Evolutionary conservation across 306 rosid species (phyloP), one percentile per base, ranked within the genome.

Genomic region (Aeschynomene evenia): DNA sequence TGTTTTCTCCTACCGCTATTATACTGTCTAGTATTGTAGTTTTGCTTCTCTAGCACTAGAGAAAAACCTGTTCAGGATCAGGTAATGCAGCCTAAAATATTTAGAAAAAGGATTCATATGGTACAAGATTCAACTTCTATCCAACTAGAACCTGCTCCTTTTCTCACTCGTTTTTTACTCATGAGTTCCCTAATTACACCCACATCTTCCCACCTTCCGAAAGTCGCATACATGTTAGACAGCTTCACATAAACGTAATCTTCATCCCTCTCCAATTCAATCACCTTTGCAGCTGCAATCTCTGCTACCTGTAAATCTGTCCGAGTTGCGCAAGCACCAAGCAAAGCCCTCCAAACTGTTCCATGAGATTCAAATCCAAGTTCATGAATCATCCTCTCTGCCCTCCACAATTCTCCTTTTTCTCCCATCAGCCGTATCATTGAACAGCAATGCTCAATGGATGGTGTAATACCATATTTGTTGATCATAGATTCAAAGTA

Each of bases 351-450:
- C 95, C 89, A 88, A 64, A 69, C 92, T 52, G 76, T 69, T 31
- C 80, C 85, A 70, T 61, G 46, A 11, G 84, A 77, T 72, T 79
- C 85, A 74, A 81, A 81, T 42, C 91, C 96, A 61, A 81, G 71
- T 51, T 85, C 83, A n/a, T 68, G 72, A 34, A 88, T 83, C 80
- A 85, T 53, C 72, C 62, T 78, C 54, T 66, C 74, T 15, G 84
- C 86, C 69, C 82, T 77, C 81, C 76, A 36, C 49, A 86, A 59
- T 73, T 86, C 89, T 52, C 87, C 92, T n/a, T 66, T 83, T 73
- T 84, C 81, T 28, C 92, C 97, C 87, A 91, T 81, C 56, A 88
- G 74, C 77, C 89, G 71, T 40, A 88, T 77, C 78, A 88, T 66
- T 24, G 87, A 84, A 52, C 97, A 88, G 57, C 95, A 86, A 31